Evolutionary conservation across 768 basidiomycete species (phyloP).

Genomic region (Calocera cornea): DNA sequence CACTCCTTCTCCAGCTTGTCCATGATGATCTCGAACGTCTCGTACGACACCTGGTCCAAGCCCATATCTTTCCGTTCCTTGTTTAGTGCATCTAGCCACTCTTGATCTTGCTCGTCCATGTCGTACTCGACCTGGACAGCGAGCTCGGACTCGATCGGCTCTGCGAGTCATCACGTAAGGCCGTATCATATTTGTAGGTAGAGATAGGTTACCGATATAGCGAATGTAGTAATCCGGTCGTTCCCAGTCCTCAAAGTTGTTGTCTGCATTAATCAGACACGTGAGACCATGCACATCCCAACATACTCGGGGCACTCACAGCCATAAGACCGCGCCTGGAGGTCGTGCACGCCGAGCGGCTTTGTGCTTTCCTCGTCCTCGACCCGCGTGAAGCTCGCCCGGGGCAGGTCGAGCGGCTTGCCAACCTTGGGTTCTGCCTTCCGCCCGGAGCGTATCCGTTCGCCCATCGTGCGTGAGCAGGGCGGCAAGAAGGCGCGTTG

Average conservation of each 20-base stretch:
- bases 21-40: constrained; percentile 91
- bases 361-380: constrained; percentile 49
- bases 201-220: constrained; percentile 56
- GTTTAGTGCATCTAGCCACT: constrained; percentile 86
- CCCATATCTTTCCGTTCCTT: constrained; percentile 64
- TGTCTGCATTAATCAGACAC: constrained; percentile 28
- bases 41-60: constrained; percentile 57
- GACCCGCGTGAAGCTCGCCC: constrained; percentile 31
- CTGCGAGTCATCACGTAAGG: constrained; percentile 27
- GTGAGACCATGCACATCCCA: too few species aligned
- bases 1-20: constrained; percentile 98
- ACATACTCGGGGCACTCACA: constrained; percentile 36
- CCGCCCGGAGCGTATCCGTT: background rate
- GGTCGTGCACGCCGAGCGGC: constrained; percentile 49
- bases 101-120: constrained; percentile 98
- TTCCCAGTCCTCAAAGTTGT: constrained; percentile 56
- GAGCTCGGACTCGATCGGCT: constrained; percentile 85
- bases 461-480: background rate
- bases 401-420: background rate
- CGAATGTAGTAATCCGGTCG: constrained; percentile 80
- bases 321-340: constrained; percentile 53
- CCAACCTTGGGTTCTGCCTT: background rate
- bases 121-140: constrained; percentile 94
- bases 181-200: background rate
- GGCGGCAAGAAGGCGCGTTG: background rate